Base-by-base conservation (phyloP, 2,329 filamentous ascomycete genomes). In the Neurospora sp. region DNA sequence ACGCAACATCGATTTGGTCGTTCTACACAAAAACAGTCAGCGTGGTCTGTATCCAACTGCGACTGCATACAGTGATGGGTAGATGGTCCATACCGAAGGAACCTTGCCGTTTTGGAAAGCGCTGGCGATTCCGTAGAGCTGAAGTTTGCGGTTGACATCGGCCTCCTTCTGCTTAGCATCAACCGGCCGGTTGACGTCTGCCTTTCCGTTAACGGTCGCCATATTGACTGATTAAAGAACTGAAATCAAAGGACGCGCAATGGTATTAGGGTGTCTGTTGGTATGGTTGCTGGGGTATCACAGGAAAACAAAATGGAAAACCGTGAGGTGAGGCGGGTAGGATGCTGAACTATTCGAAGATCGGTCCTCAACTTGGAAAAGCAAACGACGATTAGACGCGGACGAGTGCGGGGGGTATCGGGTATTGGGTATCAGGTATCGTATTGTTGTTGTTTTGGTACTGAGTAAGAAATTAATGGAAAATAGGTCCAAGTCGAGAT, bases 71-170 rank as follows among this genome's bases (percentile, higher is more conserved):
- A 37, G 33, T 23, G 12, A 38, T 38, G 19, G 37, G n/a, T 36
- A 36, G 37, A 19, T 43, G 28, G 28, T 28, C 4, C 28, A 78
- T 87, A 94, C 89, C 77, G 94, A 97, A 73, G 95, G 95, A 66
- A 94, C 89, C 81, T 97, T 98, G 83, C 94, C 94, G 75, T 89
- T 87, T 78, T 91, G 86, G 80, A 98, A 97, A 68, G 93, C 95
- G 84, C 80, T 82, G 81, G 90, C 87, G 80, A 98, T 97, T 77
- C 95, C 96, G 77, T 96, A 99, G 43, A 98, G 82, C 82, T 97
- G 94, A 68, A 99, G 89, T 85, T 99, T 99, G 79, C 89, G 88
- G 82, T 96, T 96, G 82, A 98, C 90, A 79, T 97, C 90, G 74
- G 86, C 87, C 83, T 97, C 92, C 86, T 94, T 95, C 80, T 87